phyloP scores from a whole-genome alignment of 352 stramenopile genomes.

The Thalassiosira hispida region DNA sequence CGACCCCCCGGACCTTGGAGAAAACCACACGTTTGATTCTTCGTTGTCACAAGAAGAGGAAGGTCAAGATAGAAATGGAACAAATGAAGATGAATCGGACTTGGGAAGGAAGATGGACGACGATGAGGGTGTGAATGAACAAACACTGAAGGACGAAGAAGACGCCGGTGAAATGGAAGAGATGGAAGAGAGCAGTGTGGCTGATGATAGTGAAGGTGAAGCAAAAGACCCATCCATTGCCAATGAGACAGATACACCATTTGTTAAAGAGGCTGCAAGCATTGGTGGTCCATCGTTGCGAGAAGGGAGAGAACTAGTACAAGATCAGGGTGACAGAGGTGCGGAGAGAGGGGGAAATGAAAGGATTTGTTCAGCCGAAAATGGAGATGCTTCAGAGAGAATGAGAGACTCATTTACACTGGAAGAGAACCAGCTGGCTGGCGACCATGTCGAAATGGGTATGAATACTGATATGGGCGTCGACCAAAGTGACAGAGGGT shows the following conservation, averaged over 20 bases:
- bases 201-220: not conserved
- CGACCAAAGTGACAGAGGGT: not conserved
- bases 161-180: not conserved
- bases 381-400: no score
- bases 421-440: no score
- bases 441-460: no score
- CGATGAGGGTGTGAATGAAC: not conserved
- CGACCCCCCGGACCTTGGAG: no score
- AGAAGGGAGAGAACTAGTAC: not conserved
- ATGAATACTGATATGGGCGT: no score
- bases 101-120: not conserved
- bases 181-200: not conserved
- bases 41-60: not conserved
- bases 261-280: not conserved
- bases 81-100: not conserved
- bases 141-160: not conserved
- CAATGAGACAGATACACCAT: not conserved
- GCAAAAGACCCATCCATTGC: not conserved
- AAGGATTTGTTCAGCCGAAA: not conserved
- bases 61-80: not conserved
- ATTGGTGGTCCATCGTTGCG: not conserved
- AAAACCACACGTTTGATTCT: not conserved
- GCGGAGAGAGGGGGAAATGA: not conserved
- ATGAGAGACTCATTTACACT: no score
- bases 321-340: not conserved